Base-by-base conservation (phyloP, 73 alveolate genomes). In the Paramecium biaurelia region DNA sequence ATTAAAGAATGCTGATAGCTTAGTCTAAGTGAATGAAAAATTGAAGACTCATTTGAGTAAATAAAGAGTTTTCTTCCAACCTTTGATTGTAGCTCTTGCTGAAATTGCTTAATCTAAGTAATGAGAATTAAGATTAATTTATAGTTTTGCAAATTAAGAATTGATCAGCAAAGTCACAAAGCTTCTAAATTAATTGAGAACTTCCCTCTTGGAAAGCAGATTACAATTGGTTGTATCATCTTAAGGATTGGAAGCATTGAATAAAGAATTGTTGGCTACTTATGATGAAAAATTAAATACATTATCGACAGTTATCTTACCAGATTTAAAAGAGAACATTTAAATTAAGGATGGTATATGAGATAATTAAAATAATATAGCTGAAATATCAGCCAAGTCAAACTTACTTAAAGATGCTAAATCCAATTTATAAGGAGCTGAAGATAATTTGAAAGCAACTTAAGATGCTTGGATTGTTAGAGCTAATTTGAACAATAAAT, bases 391-490 rank as follows among this genome's bases (percentile, higher is more conserved):
- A 15, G 59, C 87, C 7, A 74, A 74, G 35, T 12, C 57, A 3
- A 41, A 24, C 18, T 18, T 74, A 14, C 87, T 74, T 4, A 74
- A 74, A 18, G 87, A 74, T 74, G 87, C 87, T 5, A 37, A 35
- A 34, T 21, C 57, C 0, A 74, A 74, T 74, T 37, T 74, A 7
- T 34, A 28, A 5, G 32, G 18, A 15, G 67, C 87, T 10, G 1
- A 74, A 41, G 87, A 74, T 34, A 74, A 41, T 20, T 74, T 74
- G 35, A 74, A 74, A 32, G 87, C 58, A 2, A 74, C 87, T 3
- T 15, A 74, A n/a, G 59, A 34, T 74, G 87, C 87, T 35, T 74
- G 87, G 87, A 74, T 74, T 15, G 87, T 41, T 4, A 74, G 87
- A 41, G 57, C 37, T 28, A 74, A 37, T 41, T 23, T 74, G 34